These are phyloP conservation scores for Erysimum cheiri DNA, from an alignment of 441 rosid species.

Conservation along the genomic window DNA sequence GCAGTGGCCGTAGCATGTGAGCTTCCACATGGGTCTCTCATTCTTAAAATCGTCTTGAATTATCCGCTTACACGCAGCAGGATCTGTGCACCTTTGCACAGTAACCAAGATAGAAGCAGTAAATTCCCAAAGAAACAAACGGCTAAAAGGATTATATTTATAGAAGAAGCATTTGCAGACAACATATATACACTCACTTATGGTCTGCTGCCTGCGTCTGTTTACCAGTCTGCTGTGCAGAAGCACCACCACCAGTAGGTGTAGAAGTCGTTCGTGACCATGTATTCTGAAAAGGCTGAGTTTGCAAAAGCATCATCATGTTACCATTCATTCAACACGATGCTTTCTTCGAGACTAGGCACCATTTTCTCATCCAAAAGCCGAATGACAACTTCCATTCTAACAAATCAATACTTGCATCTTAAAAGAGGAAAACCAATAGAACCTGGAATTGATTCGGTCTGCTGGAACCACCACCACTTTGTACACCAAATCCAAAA, in stretches of 20 bases:
- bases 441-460: conserved; percentile 73
- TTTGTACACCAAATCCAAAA: conserved; percentile 87
- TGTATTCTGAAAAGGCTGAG: conserved; percentile 79
- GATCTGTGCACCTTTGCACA: conserved; percentile 78
- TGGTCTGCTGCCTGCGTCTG: conserved; percentile 67
- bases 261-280: conserved; percentile 69
- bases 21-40: conserved; percentile 94
- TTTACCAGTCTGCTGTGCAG: conserved; percentile 56
- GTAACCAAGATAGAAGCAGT: conserved; percentile 31
- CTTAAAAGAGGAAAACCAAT: conserved; percentile 15
- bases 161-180: conserved; percentile 4
- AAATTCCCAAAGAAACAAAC: conserved; percentile 6
- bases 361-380: not conserved
- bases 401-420: conserved; percentile 9
- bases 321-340: conserved; percentile 14
- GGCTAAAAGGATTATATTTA: not conserved
- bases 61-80: conserved; percentile 69
- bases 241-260: conserved; percentile 44
- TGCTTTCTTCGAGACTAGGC: not conserved
- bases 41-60: conserved; percentile 78
- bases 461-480: conserved; percentile 46
- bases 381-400: not conserved
- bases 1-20: conserved; percentile 89
- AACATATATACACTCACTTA: conserved; percentile 51
- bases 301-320: conserved; percentile 33